These are phyloP conservation scores for Ceratocystis variospora DNA, from an alignment of 2,329 filamentous ascomycete genomes.

Conservation along the genomic window DNA sequence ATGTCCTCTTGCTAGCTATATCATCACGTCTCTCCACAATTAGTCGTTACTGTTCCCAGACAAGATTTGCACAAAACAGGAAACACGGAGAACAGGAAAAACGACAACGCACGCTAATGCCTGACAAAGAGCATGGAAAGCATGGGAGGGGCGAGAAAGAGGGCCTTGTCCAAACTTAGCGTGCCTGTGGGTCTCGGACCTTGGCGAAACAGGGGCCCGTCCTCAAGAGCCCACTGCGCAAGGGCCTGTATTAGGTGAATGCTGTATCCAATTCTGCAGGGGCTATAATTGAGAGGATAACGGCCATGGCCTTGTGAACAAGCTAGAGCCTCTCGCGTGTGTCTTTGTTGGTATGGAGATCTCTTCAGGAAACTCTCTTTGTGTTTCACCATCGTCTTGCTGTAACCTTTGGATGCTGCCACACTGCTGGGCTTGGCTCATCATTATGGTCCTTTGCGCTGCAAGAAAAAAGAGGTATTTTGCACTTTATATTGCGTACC, in stretches of 20 bases:
- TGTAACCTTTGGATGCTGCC: background rate
- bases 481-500: background rate
- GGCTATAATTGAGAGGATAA: background rate
- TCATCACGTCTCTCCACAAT: background rate
- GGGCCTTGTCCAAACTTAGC: background rate
- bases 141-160: background rate
- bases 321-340: background rate
- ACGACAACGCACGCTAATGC: background rate
- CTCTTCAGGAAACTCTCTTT: background rate
- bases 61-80: constrained; percentile 2
- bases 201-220: constrained; percentile 5
- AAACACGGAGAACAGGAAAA: background rate
- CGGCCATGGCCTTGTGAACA: background rate
- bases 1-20: background rate
- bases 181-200: background rate
- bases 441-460: background rate
- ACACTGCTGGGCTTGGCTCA: too few species aligned
- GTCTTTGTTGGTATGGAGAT: background rate
- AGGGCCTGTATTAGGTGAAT: background rate
- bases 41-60: background rate
- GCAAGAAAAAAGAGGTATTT: background rate
- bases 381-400: background rate
- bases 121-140: background rate
- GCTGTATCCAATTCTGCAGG: background rate
- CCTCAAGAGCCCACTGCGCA: background rate